A percentile compares a stretch with the other conserved stretches of the same genome.
phyloP scores from a whole-genome alignment of 306 rosid genomes.

The Leucaena leucocephala region DNA sequence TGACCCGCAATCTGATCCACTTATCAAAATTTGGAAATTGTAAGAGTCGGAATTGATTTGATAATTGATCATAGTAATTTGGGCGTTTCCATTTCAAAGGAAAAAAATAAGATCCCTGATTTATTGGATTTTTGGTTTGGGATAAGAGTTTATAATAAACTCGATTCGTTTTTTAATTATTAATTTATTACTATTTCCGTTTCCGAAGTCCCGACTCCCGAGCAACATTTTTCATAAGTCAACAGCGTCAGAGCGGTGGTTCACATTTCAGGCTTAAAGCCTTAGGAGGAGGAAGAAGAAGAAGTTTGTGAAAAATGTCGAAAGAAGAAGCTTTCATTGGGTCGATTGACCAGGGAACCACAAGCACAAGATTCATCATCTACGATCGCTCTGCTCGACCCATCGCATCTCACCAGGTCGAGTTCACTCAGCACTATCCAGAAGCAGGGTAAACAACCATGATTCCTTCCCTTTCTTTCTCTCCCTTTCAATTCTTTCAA shows the following conservation, averaged over 20 bases:
- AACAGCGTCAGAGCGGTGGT: neutral
- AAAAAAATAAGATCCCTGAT: neutral
- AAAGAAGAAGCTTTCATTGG: conserved; percentile 57
- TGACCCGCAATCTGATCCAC: too few relatives aligned
- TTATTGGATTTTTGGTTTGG: neutral
- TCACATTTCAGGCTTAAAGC: neutral
- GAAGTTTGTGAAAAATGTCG: conserved; percentile 33
- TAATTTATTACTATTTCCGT: neutral
- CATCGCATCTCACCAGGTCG: conserved; percentile 80
- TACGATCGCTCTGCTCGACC: conserved; percentile 53
- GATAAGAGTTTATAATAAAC: neutral
- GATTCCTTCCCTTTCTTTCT: neutral
- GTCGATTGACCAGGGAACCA: conserved; percentile 90
- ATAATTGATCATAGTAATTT: too few relatives aligned
- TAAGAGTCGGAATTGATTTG: too few relatives aligned
- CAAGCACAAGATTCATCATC: conserved; percentile 84
- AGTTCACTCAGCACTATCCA: conserved; percentile 84
- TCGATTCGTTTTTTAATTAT: neutral
- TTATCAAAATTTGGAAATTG: too few relatives aligned
- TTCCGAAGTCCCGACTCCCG: neutral
- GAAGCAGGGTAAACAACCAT: conserved; percentile 62
- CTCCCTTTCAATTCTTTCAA: neutral
- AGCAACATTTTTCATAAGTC: neutral
- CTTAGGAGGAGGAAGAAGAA: neutral
- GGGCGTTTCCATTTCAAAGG: too few relatives aligned